Evolutionary conservation across 2,329 filamentous ascomycete genomes (phyloP).

Genomic region (Balansia obtecta): DNA sequence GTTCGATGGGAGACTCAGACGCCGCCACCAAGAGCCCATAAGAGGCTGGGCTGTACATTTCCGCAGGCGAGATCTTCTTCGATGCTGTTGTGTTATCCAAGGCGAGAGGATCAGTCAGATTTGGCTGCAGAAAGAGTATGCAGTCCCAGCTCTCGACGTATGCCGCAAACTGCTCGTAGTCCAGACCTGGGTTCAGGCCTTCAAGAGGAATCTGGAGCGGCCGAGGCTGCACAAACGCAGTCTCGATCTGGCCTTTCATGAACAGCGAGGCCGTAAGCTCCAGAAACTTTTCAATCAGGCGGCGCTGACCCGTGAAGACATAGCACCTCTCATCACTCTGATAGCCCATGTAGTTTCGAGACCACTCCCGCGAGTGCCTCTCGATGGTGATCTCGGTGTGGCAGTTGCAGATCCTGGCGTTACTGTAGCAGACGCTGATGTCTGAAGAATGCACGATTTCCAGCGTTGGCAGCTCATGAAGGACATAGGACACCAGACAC

Average conservation of each 20-base stretch:
- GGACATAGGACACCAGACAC: not conserved
- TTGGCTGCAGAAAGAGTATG: not conserved
- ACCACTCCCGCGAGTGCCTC: not conserved
- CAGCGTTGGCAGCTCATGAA: not conserved
- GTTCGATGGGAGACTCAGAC: not conserved
- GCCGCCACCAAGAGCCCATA: not conserved
- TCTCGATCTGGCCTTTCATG: not conserved
- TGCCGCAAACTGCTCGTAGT: slow-evolving; percentile 3
- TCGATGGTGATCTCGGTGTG: not conserved
- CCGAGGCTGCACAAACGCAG: not conserved
- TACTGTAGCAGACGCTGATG: not conserved
- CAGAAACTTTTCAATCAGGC: slow-evolving; percentile 5
- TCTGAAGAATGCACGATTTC: slow-evolving; percentile 3
- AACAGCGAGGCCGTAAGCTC: not conserved
- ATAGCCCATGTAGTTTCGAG: slow-evolving; percentile 7
- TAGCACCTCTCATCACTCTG: not conserved
- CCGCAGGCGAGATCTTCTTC: not conserved
- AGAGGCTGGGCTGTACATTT: not conserved
- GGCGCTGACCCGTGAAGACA: slow-evolving; percentile 8
- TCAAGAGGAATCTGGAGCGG: not conserved
- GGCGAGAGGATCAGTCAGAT: not conserved
- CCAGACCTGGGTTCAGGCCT: not conserved
- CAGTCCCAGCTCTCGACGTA: slow-evolving; percentile 1
- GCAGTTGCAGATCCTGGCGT: not conserved
- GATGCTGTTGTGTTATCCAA: not conserved